phyloP scores from a whole-genome alignment of 495 filamentous ascomycete genomes.

The Neurospora sp. region DNA sequence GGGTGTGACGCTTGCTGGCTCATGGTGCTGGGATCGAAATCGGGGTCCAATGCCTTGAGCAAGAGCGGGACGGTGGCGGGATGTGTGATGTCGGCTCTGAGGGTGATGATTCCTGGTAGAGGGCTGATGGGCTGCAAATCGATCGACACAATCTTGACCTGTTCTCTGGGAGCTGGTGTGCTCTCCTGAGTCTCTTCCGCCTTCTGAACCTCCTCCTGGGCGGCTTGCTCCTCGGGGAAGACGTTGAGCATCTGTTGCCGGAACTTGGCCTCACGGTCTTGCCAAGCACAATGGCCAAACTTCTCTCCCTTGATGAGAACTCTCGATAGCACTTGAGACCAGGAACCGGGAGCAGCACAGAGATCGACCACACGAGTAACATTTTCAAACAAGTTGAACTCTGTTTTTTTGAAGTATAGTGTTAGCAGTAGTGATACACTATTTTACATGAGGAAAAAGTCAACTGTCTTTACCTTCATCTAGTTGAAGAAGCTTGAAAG shows the following conservation, averaged over 20 bases:
- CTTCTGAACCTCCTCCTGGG: constrained; percentile 11
- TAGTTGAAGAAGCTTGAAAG: constrained; percentile 93
- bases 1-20: constrained; percentile 49
- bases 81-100: constrained; percentile 94
- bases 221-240: constrained; percentile 18
- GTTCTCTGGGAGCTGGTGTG: constrained; percentile 39
- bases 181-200: neutral
- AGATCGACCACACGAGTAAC: constrained; percentile 94
- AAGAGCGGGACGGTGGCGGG: constrained; percentile 87
- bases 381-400: constrained; percentile 82
- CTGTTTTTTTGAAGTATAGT: constrained; percentile 17
- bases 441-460: neutral
- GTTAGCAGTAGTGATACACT: neutral
- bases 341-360: constrained; percentile 91
- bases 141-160: constrained; percentile 89
- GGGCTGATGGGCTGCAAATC: constrained; percentile 94
- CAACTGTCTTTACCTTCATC: constrained; percentile 50
- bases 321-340: constrained; percentile 90
- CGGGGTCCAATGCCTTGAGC: constrained; percentile 70
- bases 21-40: constrained; percentile 46
- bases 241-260: constrained; percentile 44
- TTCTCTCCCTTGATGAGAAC: constrained; percentile 87
- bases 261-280: constrained; percentile 61
- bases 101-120: constrained; percentile 78
- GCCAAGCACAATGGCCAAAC: constrained; percentile 74